These are phyloP conservation scores for Rhynchosporium secalis DNA, from an alignment of 2,329 filamentous ascomycete species.

Conservation along the genomic window DNA sequence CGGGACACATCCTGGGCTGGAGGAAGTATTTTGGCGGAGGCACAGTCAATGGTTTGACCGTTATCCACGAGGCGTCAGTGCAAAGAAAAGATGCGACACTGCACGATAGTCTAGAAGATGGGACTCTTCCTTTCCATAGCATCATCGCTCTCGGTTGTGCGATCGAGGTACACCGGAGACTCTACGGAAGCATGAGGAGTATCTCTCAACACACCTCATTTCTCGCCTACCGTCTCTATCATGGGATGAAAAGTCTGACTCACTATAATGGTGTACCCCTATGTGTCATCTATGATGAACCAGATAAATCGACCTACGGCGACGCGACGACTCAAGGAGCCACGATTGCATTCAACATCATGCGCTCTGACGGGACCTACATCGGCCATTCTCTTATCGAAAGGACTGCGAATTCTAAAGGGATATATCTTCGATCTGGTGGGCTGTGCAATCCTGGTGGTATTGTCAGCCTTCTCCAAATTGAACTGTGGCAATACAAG, in stretches of 20 bases:
- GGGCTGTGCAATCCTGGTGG: conserved; percentile 91
- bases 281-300: conserved; percentile 38
- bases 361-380: conserved; percentile 68
- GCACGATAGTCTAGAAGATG: conserved; percentile 84
- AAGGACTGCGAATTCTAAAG: conserved; percentile 75
- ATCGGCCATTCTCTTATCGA: conserved; percentile 80
- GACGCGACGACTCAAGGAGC: conserved; percentile 56
- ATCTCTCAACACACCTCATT: conserved; percentile 70
- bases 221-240: conserved; percentile 59
- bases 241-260: conserved; percentile 56
- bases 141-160: conserved; percentile 81
- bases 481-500: conserved; percentile 79
- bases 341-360: conserved; percentile 80
- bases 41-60: conserved; percentile 85
- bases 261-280: conserved; percentile 61
- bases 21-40: conserved; percentile 89
- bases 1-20: conserved; percentile 61
- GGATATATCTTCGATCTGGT: conserved; percentile 82
- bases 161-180: conserved; percentile 62
- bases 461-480: conserved; percentile 66
- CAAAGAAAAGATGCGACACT: conserved; percentile 72
- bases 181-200: conserved; percentile 70
- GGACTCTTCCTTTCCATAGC: conserved; percentile 84
- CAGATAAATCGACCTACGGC: conserved; percentile 37
- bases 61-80: conserved; percentile 68